Conservation (phyloP, 305 asterid species). For the Coffea humblotiana region DNA sequence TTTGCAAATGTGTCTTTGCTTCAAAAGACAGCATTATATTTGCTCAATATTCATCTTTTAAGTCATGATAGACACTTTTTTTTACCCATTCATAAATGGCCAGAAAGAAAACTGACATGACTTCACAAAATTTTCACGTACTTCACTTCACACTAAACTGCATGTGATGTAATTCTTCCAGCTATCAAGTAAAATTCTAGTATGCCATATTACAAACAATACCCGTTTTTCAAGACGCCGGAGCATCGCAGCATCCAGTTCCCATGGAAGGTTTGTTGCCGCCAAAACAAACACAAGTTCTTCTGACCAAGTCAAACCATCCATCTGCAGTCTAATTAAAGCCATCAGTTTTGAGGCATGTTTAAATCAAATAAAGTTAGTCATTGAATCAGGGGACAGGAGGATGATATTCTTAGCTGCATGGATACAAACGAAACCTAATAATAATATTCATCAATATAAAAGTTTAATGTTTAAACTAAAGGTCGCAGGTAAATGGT, state of each 20-base stretch:
- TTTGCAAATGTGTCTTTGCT: neutral
- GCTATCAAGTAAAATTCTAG: neutral
- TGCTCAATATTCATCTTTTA: neutral
- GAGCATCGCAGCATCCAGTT: constrained; percentile 98
- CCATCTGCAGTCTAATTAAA: constrained; percentile 83
- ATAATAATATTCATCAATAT: too few species aligned
- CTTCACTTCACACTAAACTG: neutral
- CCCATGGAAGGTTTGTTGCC: constrained; percentile 99
- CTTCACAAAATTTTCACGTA: neutral
- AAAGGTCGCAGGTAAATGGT: neutral
- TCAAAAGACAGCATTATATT: neutral
- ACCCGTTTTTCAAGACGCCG: constrained; percentile 99
- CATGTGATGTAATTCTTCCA: neutral
- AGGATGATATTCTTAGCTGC: neutral
- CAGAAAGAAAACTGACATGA: too few species aligned
- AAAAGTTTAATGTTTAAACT: too few species aligned
- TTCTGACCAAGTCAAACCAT: constrained; percentile 82
- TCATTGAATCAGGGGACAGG: neutral
- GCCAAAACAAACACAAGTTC: constrained; percentile 97
- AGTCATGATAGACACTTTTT: neutral
- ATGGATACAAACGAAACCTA: neutral
- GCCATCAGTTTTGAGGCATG: constrained; percentile 24
- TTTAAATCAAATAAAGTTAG: neutral
- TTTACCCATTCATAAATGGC: neutral
- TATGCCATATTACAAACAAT: constrained; percentile 16